A percentile compares a stretch with the other conserved stretches of the same genome.
These are phyloP conservation scores for Lentinula raphanica DNA, from an alignment of 768 basidiomycete species.

Conservation along the genomic window DNA sequence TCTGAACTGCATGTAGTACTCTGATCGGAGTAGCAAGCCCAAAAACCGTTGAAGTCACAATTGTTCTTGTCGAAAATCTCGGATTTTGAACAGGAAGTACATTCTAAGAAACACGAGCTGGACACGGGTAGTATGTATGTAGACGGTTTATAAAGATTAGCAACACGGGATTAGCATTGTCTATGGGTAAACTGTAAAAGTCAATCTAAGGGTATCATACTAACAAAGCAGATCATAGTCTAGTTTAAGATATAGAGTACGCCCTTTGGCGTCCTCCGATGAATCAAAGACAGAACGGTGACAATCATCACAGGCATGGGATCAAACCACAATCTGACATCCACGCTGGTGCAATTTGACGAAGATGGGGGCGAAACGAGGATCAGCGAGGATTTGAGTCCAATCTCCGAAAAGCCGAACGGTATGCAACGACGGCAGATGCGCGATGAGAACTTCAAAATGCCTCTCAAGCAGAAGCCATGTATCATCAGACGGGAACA, in stretches of 20 bases:
- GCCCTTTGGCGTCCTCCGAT: too few relatives aligned
- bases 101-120: neutral
- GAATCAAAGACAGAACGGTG: neutral
- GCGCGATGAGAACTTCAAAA: slow-evolving; percentile 35
- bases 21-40: too few relatives aligned
- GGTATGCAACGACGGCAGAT: slow-evolving; percentile 40
- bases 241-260: neutral
- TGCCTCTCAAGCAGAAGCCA: slow-evolving; percentile 44
- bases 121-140: too few relatives aligned
- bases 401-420: slow-evolving; percentile 53
- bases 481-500: slow-evolving; percentile 29
- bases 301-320: neutral
- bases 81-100: too few relatives aligned
- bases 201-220: neutral
- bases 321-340: slow-evolving; percentile 16
- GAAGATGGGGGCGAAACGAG: slow-evolving; percentile 29
- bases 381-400: slow-evolving; percentile 32
- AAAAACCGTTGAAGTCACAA: neutral
- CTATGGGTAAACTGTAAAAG: neutral
- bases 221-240: neutral
- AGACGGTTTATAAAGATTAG: too few relatives aligned
- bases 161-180: slow-evolving; percentile 24
- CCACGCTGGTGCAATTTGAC: slow-evolving; percentile 28
- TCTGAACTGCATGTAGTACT: too few relatives aligned
- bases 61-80: too few relatives aligned